Evolutionary conservation across 75 land plant genomes (phyloP), one percentile per base, ranked within the genome.

Genomic region (Picea glauca): DNA sequence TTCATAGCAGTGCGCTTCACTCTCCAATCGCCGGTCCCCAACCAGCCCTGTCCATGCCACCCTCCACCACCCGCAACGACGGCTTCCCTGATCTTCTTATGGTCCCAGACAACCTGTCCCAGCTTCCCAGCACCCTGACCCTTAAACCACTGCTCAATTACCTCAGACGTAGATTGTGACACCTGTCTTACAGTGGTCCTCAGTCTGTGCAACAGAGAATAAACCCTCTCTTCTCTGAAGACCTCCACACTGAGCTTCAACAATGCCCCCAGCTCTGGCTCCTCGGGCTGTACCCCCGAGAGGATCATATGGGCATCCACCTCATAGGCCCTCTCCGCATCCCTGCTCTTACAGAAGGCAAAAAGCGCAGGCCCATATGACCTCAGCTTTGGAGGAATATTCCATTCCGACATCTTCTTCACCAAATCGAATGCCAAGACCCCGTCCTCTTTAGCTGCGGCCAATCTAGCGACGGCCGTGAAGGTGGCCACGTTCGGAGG

Each of bases 1-100:
- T 81, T 87, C 23, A 96, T 80, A 57, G 57, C 58, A 50, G 95
- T 84, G 2, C 66, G 78, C 65, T 73, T 72, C 2, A 90, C 88
- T 38, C 58, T 82, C 98, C 98, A 96, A 74, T 87, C 82, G 60
- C 99, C 99, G 58, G 63, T 64, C 4, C 98, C 98, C 72, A 96
- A 85, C 99, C 99, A 96, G 13, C 99, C 99, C 77, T 88, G 77
- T 1, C 99, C 99, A 85, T 96, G 99, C 99, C 99, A 96, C 20
- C 99, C 99, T 35, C 99, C 99, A 38, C 99, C 99, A 23, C 84
- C 85, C 67, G 81, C 88, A 21, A 64, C 78, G 13, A 85, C 78
- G 57, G 89, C 91, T 76, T 72, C 72, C 77, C 31, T 62, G 56
- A 96, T 81, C 32, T 59, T 61, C 74, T 80, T 81, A 23, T 31